phyloP scores from a whole-genome alignment of 2,329 filamentous ascomycete genomes.

The Orbilia quercus region DNA sequence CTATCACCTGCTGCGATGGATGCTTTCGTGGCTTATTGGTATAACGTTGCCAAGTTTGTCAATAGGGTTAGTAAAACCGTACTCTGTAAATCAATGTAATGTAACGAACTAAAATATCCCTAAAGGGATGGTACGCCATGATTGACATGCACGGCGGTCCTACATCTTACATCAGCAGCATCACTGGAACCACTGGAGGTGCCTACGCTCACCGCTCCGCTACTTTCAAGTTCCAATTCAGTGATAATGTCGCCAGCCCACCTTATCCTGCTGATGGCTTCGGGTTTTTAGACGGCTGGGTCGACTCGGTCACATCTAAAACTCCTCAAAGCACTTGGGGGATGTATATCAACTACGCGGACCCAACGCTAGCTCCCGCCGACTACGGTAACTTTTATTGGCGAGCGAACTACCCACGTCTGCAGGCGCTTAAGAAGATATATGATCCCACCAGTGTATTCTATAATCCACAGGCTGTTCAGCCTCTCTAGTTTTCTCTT shows the following conservation, averaged over 20 bases:
- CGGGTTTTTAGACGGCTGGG: conserved; percentile 58
- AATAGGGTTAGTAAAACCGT: not conserved
- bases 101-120: conserved; percentile 30
- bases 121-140: conserved; percentile 61
- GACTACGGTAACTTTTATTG: conserved; percentile 61
- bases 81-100: conserved; percentile 59
- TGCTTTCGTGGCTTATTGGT: conserved; percentile 24
- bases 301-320: conserved; percentile 57
- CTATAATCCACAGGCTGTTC: conserved; percentile 61
- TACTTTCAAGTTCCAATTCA: conserved; percentile 62
- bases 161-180: conserved; percentile 61
- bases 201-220: conserved; percentile 61
- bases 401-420: conserved; percentile 56
- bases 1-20: conserved; percentile 13
- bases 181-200: conserved; percentile 54
- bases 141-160: conserved; percentile 62
- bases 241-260: conserved; percentile 40
- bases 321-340: conserved; percentile 57
- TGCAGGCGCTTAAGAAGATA: conserved; percentile 64
- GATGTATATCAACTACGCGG: conserved; percentile 62
- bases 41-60: conserved; percentile 5
- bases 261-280: conserved; percentile 57
- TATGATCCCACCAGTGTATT: conserved; percentile 60
- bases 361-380: conserved; percentile 58
- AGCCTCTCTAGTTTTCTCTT: conserved; percentile 41